Base-by-base conservation (phyloP, 2,329 filamentous ascomycete species). In the Aspergillus sp. region DNA sequence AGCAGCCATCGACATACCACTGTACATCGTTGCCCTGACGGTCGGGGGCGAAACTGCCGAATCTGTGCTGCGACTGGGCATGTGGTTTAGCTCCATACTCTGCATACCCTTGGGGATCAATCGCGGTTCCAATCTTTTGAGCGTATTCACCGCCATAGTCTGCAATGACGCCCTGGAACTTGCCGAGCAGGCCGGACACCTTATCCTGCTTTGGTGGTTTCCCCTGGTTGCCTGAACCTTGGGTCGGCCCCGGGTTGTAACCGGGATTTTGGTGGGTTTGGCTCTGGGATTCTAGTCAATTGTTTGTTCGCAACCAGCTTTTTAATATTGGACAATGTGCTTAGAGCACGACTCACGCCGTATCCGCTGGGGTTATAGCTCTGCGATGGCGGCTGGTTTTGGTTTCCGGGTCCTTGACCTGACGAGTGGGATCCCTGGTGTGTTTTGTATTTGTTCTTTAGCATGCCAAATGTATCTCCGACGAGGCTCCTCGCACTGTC, bases 1-100 rank as follows among this genome's bases (percentile, higher is more conserved):
- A 86, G 70, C 88, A 90, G 6, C 89, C 91, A 70, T 95, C 90
- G 17, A 95, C 89, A 74, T 89, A 93, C 90, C 91, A 96, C 79
- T 96, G 96, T 61, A 85, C 86, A 62, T 86, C 79, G 68, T 91
- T 88, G 56, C 89, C 88, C 33, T 84, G 83, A 19, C 89, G 83
- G 67, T 87, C 83, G 1, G 89, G 86, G 1, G 89, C 89, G 77
- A 96, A 96, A 58, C 82, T 84, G 49, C 79, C 74, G 67, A 81
- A 86, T 54, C 83, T 79, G 63, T 85, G 77, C 57, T 81, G 68
- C 37, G 81, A 77, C 58, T 81, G 68, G 37, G 81, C 46, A 34
- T 63, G 65, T n/a, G 67, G 65, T 27, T 71, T 76, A 48, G 67
- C 67, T 42, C 69, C 76, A 63, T 73, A 75, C 62, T 80, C 72